A percentile compares a stretch with the other conserved stretches of the same genome.
These are phyloP conservation scores for Pharnaceum exiguum DNA, from an alignment of 148 eudicot genomes.

Conservation along the genomic window DNA sequence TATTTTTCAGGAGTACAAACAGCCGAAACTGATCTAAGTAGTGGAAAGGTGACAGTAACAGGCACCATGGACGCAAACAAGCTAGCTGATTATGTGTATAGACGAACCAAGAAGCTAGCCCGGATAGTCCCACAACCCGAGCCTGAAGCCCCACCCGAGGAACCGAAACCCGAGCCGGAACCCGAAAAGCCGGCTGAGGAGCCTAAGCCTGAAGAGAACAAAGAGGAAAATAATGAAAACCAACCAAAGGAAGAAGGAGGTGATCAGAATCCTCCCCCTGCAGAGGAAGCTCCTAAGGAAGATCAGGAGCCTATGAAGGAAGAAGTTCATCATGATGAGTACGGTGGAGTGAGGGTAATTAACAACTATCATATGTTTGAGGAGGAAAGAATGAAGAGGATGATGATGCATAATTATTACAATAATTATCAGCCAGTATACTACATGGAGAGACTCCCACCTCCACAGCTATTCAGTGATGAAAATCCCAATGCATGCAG, in stretches of 20 bases:
- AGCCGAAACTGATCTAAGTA: slow-evolving; percentile 64
- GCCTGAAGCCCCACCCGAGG: slow-evolving; percentile 52
- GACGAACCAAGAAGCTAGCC: slow-evolving; percentile 84
- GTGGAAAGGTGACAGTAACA: slow-evolving; percentile 74
- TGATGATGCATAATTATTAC: slow-evolving; percentile 32
- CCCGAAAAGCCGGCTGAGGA: slow-evolving; percentile 36
- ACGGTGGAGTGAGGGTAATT: neutral
- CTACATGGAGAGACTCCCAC: slow-evolving; percentile 74
- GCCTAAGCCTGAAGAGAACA: slow-evolving; percentile 27
- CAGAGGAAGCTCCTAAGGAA: slow-evolving; percentile 33
- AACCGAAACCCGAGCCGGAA: slow-evolving; percentile 34
- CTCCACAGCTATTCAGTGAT: slow-evolving; percentile 91
- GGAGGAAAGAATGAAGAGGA: slow-evolving; percentile 52
- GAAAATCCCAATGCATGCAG: slow-evolving; percentile 95
- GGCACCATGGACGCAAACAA: slow-evolving; percentile 80
- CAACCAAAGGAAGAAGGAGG: too few species aligned
- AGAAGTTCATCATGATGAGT: slow-evolving; percentile 4
- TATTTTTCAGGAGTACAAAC: slow-evolving; percentile 62
- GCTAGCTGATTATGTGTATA: slow-evolving; percentile 76
- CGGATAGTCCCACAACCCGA: slow-evolving; percentile 73
- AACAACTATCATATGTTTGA: slow-evolving; percentile 11
- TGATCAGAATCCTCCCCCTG: slow-evolving; percentile 21
- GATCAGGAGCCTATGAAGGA: slow-evolving; percentile 18
- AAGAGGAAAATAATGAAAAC: slow-evolving; percentile 22
- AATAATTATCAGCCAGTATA: slow-evolving; percentile 58